A percentile compares a stretch with the other conserved stretches of the same genome.
These are phyloP conservation scores for Sporothrix pallida DNA, from an alignment of 2,329 filamentous ascomycete species.

Conservation along the genomic window DNA sequence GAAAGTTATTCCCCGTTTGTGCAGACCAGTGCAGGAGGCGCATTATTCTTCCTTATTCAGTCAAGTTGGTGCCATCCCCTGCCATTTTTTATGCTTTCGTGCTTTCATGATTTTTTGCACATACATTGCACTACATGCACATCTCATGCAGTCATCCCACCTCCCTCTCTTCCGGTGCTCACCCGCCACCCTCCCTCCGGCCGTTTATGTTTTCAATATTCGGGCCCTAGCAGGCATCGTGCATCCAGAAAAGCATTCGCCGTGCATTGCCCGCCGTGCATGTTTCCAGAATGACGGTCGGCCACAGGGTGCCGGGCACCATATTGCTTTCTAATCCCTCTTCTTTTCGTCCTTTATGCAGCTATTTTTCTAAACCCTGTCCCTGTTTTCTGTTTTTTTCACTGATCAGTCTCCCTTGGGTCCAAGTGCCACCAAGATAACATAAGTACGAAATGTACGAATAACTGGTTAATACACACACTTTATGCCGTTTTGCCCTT, in stretches of 20 bases:
- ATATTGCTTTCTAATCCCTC: neutral
- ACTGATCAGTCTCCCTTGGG: neutral
- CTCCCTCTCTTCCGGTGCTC: neutral
- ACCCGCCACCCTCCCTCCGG: neutral
- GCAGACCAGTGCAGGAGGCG: constrained; percentile 1
- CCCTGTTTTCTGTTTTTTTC: neutral
- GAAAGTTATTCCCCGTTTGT: neutral
- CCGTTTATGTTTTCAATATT: neutral
- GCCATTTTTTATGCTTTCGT: neutral
- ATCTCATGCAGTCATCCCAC: constrained; percentile 12
- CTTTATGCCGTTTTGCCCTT: neutral
- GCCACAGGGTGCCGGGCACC: neutral
- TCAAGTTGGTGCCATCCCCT: neutral
- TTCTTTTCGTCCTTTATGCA: constrained; percentile 21
- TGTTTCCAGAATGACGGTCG: constrained; percentile 11
- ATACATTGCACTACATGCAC: neutral
- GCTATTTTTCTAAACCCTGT: neutral
- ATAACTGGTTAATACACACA: neutral
- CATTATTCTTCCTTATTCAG: constrained; percentile 27
- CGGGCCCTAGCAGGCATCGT: neutral
- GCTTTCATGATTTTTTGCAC: neutral
- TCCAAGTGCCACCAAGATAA: neutral
- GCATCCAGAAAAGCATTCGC: neutral
- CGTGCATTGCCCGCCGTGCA: neutral
- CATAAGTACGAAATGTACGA: no score